Evolutionary conservation across 441 rosid genomes (phyloP).

Genomic region (Croton laevigatus): DNA sequence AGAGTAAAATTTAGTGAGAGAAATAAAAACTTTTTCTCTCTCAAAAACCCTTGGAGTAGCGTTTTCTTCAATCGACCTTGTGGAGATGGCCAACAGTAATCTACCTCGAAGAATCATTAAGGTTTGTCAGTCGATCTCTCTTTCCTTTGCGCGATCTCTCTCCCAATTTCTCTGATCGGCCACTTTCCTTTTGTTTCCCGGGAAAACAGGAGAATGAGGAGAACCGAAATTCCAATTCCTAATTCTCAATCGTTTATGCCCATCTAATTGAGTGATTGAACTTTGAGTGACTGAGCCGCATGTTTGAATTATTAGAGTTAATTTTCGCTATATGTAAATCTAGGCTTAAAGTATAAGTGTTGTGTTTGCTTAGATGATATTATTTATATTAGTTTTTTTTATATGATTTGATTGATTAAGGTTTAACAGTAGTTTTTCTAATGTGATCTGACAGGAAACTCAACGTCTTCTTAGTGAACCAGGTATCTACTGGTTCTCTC

Average conservation of each 20-base stretch:
- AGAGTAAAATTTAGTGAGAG: background rate
- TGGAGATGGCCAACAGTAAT: conserved; percentile 82
- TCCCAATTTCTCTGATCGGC: conserved; percentile 20
- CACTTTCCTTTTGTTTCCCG: background rate
- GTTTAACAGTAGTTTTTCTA: conserved; percentile 13
- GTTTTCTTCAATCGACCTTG: conserved; percentile 30
- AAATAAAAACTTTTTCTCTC: conserved; percentile 19
- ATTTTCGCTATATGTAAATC: conserved; percentile 9
- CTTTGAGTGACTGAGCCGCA: background rate
- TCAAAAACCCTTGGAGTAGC: conserved; percentile 36
- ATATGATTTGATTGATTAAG: conserved; percentile 7
- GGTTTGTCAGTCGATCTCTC: conserved; percentile 39
- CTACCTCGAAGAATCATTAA: conserved; percentile 96
- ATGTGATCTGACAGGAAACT: conserved; percentile 67
- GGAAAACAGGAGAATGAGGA: background rate
- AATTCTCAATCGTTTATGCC: background rate
- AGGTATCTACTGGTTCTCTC: conserved; percentile 39
- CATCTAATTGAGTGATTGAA: background rate
- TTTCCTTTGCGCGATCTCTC: conserved; percentile 14
- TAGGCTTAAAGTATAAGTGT: background rate
- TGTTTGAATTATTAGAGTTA: background rate
- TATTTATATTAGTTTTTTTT: background rate
- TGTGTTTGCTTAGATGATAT: background rate
- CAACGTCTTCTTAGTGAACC: conserved; percentile 99
- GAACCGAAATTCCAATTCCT: background rate